Evolutionary conservation across 2,329 filamentous ascomycete species (phyloP).

Genomic region (Arthrocladium fulminans): DNA sequence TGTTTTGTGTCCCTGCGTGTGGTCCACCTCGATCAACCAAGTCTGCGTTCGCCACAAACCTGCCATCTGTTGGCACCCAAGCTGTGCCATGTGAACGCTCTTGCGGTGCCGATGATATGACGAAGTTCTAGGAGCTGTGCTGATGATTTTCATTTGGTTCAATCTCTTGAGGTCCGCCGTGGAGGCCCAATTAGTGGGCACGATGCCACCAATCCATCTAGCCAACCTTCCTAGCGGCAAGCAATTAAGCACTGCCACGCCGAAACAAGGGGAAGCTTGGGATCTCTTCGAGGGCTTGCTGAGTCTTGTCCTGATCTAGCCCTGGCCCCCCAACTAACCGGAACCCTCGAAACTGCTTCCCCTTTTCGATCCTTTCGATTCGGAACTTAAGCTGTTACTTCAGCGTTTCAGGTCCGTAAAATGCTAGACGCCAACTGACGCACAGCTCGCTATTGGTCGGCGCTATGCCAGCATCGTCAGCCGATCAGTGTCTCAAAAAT

Average conservation of each 20-base stretch:
- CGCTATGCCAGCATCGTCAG: neutral
- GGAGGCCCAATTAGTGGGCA: neutral
- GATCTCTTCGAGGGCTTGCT: neutral
- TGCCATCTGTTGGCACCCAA: neutral
- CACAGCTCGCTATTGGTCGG: neutral
- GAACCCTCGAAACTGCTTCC: neutral
- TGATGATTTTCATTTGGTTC: neutral
- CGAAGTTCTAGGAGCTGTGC: neutral
- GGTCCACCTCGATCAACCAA: neutral
- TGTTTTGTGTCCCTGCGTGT: conserved; percentile 2
- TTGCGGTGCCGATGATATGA: neutral
- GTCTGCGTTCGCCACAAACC: conserved; percentile 1
- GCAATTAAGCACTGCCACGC: conserved; percentile 5
- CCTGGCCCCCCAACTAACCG: neutral
- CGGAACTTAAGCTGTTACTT: neutral
- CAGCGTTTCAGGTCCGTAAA: neutral
- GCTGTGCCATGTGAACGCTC: neutral
- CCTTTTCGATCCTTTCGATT: neutral
- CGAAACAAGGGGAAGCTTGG: neutral
- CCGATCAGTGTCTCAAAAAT: neutral
- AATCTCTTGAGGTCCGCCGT: neutral
- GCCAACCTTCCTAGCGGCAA: neutral
- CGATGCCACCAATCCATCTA: neutral
- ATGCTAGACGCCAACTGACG: neutral
- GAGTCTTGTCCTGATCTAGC: neutral